Percentiles rank a stretch among this genome's conserved stretches.
phyloP scores from a whole-genome alignment of 2,329 filamentous ascomycete genomes.

The Fusarium miscanthi region DNA sequence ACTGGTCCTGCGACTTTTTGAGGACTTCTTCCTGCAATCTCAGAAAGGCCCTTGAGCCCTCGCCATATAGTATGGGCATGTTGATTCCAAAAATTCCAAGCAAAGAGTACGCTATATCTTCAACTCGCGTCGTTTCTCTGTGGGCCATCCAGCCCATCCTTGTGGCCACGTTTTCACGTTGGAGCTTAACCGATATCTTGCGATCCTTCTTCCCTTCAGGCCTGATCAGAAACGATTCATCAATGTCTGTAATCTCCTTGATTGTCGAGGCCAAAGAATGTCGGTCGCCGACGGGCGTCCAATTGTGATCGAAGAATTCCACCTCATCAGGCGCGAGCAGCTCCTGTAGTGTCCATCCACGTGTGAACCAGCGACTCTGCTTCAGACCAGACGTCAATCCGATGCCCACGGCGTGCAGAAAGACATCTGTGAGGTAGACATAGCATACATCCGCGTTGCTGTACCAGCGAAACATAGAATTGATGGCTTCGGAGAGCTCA shows the following conservation, averaged over 20 bases:
- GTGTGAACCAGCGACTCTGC: slow-evolving; percentile 41
- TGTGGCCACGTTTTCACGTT: slow-evolving; percentile 45
- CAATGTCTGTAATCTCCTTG: slow-evolving; percentile 41
- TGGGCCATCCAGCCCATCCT: slow-evolving; percentile 52
- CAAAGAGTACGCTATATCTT: slow-evolving; percentile 51
- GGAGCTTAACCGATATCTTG: slow-evolving; percentile 33
- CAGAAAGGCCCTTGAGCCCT: slow-evolving; percentile 49
- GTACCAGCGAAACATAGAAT: slow-evolving; percentile 46
- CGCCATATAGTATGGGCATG: slow-evolving; percentile 53
- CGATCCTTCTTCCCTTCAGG: slow-evolving; percentile 34
- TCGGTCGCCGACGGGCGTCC: slow-evolving; percentile 38
- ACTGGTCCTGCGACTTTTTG: slow-evolving; percentile 49
- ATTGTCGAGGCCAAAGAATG: slow-evolving; percentile 32
- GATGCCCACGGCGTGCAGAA: slow-evolving; percentile 19
- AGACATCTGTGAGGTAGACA: slow-evolving; percentile 42
- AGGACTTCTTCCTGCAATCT: slow-evolving; percentile 52
- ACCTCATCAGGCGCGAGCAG: slow-evolving; percentile 42
- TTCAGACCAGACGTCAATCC: slow-evolving; percentile 31
- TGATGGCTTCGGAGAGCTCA: slow-evolving; percentile 43
- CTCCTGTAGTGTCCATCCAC: slow-evolving; percentile 45
- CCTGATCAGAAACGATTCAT: slow-evolving; percentile 31
- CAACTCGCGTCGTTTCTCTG: slow-evolving; percentile 44
- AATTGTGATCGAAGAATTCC: slow-evolving; percentile 43
- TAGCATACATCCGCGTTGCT: slow-evolving; percentile 36
- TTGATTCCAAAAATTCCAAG: slow-evolving; percentile 51